Evolutionary conservation across 2,329 filamentous ascomycete species (phyloP).

Genomic region (Cordyceps sp.): DNA sequence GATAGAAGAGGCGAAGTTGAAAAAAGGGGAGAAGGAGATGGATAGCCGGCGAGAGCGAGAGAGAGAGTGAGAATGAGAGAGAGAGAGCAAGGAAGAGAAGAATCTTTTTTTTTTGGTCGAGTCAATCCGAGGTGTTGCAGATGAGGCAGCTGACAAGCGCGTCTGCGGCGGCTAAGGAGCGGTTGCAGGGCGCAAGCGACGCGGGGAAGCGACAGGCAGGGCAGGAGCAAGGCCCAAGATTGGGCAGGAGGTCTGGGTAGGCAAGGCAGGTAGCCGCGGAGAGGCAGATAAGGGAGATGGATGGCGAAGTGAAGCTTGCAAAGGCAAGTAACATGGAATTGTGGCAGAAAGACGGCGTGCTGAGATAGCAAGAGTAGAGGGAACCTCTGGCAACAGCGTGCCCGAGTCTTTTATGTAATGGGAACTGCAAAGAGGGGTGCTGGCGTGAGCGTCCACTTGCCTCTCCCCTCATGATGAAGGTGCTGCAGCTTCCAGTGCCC

Average conservation of each 20-base stretch:
- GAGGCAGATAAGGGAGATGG: neutral
- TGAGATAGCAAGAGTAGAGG: constrained; percentile 10
- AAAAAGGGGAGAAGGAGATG: too few species aligned
- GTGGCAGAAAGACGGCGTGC: too few species aligned
- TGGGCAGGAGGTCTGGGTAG: neutral
- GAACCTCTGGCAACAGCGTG: constrained; percentile 13
- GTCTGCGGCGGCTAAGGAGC: constrained; percentile 9
- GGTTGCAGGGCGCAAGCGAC: constrained; percentile 1
- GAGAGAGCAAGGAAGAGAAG: too few species aligned
- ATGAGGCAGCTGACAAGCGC: constrained; percentile 7
- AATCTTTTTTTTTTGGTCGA: too few species aligned
- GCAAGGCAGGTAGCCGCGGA: neutral
- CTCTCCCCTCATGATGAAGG: neutral
- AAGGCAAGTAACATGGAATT: neutral
- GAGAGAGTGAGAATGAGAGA: constrained; percentile 11
- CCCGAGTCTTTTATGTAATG: constrained; percentile 22
- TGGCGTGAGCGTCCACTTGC: neutral
- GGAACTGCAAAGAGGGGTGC: constrained; percentile 15
- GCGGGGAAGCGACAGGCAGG: constrained; percentile 1
- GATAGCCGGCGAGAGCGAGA: too few species aligned
- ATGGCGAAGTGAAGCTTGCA: constrained; percentile 1
- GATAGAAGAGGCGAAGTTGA: too few species aligned
- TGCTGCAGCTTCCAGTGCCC: too few species aligned
- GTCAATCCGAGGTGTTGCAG: too few species aligned
- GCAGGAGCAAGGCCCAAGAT: neutral